Conservation (phyloP, 768 basidiomycete species). For the Kwoniella pini region DNA sequence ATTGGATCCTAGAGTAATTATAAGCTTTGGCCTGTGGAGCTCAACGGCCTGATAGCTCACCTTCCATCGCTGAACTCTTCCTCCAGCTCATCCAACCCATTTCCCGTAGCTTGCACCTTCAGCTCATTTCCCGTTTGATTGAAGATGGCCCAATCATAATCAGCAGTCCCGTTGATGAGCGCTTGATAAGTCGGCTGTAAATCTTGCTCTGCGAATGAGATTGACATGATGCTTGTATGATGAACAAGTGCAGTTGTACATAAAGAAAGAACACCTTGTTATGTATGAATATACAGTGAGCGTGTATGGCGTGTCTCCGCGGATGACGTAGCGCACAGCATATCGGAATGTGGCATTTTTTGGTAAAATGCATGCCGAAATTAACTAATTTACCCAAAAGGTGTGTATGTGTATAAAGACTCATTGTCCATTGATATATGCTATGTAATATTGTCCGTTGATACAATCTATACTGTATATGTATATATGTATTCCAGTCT, state of each 20-base stretch:
- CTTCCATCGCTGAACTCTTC: conserved; percentile 95
- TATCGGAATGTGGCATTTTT: conserved; percentile 22
- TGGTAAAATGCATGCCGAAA: conserved; percentile 1
- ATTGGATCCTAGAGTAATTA: conserved; percentile 74
- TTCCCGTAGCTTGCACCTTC: conserved; percentile 81
- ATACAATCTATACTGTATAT: neutral
- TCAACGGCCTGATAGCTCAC: conserved; percentile 56
- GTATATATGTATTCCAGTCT: neutral
- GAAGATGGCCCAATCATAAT: conserved; percentile 50
- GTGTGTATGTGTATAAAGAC: conserved; percentile 1
- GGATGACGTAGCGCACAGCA: conserved; percentile 19
- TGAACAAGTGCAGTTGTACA: neutral
- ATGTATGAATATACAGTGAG: neutral
- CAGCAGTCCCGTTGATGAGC: conserved; percentile 35
- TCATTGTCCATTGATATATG: conserved; percentile 11
- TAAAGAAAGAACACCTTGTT: neutral
- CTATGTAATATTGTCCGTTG: conserved; percentile 6
- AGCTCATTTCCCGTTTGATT: conserved; percentile 80
- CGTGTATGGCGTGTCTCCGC: conserved; percentile 3
- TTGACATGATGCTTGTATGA: conserved; percentile 38
- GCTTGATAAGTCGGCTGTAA: conserved; percentile 42
- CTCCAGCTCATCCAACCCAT: conserved; percentile 80
- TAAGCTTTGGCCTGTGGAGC: neutral
- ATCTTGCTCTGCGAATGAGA: conserved; percentile 43
- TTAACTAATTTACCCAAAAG: neutral